Conservation (phyloP, 768 basidiomycete species). For the Leccinum ochraceum region DNA sequence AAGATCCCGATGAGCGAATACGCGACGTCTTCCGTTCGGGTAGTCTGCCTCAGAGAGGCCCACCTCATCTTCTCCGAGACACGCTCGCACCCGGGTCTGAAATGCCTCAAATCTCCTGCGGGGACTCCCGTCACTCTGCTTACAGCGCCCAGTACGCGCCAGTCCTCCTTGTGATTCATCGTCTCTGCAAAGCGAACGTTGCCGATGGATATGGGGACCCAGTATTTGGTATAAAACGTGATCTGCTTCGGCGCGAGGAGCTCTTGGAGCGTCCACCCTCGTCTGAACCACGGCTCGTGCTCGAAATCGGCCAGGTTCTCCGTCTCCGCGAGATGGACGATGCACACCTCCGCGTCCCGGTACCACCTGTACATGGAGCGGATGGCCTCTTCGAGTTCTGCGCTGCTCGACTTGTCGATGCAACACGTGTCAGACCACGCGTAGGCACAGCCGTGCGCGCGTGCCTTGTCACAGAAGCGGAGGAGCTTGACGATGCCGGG, state of each 20-base stretch:
- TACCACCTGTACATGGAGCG: slow-evolving; percentile 6
- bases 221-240: slow-evolving; percentile 12
- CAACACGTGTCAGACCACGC: slow-evolving; percentile 18
- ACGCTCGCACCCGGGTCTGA: slow-evolving; percentile 11
- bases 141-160: slow-evolving; percentile 3
- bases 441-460: slow-evolving; percentile 8
- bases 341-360: slow-evolving; percentile 13
- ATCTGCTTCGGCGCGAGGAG: slow-evolving; percentile 13
- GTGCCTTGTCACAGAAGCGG: slow-evolving; percentile 11
- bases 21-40: slow-evolving; percentile 11
- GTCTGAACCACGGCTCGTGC: slow-evolving; percentile 14
- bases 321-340: slow-evolving; percentile 14
- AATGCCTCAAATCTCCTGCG: slow-evolving; percentile 11
- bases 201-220: background rate
- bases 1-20: slow-evolving; percentile 19
- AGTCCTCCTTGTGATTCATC: slow-evolving; percentile 15
- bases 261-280: slow-evolving; percentile 14
- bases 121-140: slow-evolving; percentile 11
- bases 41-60: slow-evolving; percentile 14
- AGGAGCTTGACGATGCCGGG: slow-evolving; percentile 8
- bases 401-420: slow-evolving; percentile 18
- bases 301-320: slow-evolving; percentile 10
- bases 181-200: background rate
- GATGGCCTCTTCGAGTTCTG: slow-evolving; percentile 13
- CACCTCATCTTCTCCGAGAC: slow-evolving; percentile 18